Conservation (phyloP, 495 filamentous ascomycete species). For the Hypoxylon intermedium region DNA sequence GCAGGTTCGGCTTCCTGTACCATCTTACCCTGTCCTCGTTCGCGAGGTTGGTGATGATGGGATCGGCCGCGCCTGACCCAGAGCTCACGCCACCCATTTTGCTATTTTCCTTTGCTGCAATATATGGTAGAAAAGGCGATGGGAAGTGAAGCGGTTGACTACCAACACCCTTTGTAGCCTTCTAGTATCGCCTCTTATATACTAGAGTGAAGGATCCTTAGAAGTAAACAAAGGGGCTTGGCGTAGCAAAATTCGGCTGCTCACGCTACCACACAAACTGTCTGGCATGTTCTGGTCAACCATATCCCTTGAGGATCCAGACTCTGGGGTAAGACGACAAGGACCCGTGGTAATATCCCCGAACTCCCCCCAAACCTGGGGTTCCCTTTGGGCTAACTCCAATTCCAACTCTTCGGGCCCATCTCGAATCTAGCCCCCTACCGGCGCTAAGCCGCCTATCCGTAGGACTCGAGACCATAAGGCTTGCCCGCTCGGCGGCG, state of each 20-base stretch:
- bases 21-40: constrained; percentile 60
- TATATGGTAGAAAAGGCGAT: neutral
- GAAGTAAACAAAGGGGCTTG: neutral
- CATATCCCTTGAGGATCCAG: constrained; percentile 10
- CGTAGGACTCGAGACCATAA: neutral
- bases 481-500: constrained; percentile 10
- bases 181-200: neutral
- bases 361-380: constrained; percentile 6
- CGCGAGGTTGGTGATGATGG: constrained; percentile 53
- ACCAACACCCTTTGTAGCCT: constrained; percentile 7
- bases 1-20: constrained; percentile 70
- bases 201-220: no score
- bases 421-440: constrained; percentile 23
- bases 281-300: constrained; percentile 10
- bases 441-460: constrained; percentile 26
- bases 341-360: constrained; percentile 8
- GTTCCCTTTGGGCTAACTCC: constrained; percentile 2
- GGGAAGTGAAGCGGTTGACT: neutral
- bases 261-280: neutral
- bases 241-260: neutral
- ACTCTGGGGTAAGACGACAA: constrained; percentile 26
- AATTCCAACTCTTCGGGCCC: neutral
- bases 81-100: constrained; percentile 31
- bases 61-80: constrained; percentile 44
- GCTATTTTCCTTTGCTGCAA: neutral